These are phyloP conservation scores for Pseudophaeomoniella oleicola DNA, from an alignment of 2,329 filamentous ascomycete species.

Conservation along the genomic window DNA sequence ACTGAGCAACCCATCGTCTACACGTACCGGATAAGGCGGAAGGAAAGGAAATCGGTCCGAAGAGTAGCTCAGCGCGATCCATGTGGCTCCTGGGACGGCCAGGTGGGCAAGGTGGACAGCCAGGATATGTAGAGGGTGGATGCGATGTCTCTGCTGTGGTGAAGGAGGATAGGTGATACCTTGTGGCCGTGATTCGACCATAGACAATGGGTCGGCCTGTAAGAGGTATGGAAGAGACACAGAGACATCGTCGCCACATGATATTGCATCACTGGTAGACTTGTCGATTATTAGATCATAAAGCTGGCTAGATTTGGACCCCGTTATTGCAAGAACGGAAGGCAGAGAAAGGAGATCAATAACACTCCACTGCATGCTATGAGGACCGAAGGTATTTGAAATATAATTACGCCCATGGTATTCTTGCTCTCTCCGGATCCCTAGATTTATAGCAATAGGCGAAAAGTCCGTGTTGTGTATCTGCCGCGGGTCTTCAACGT, in stretches of 20 bases:
- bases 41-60: slow-evolving; percentile 3
- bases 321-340: too few species aligned
- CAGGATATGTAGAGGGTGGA: slow-evolving; percentile 1
- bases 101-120: slow-evolving; percentile 3
- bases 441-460: too few species aligned
- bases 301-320: too few species aligned
- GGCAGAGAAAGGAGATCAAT: too few species aligned
- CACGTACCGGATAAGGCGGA: not conserved
- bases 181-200: too few species aligned
- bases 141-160: not conserved
- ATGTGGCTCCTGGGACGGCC: slow-evolving; percentile 1
- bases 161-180: not conserved
- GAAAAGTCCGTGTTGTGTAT: too few species aligned
- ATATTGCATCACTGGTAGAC: slow-evolving; percentile 5
- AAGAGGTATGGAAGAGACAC: not conserved
- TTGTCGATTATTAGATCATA: slow-evolving; percentile 5
- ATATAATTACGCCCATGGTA: too few species aligned
- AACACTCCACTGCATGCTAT: too few species aligned
- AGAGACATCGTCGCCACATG: slow-evolving; percentile 3
- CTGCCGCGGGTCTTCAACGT: too few species aligned
- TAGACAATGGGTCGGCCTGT: too few species aligned
- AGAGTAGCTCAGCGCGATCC: slow-evolving; percentile 4
- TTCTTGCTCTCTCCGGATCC: too few species aligned
- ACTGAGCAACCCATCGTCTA: not conserved
- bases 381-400: too few species aligned